A percentile compares a stretch with the other conserved stretches of the same genome.
phyloP scores from a whole-genome alignment of 805 yeast genomes.

The Myxozyma geophila region DNA sequence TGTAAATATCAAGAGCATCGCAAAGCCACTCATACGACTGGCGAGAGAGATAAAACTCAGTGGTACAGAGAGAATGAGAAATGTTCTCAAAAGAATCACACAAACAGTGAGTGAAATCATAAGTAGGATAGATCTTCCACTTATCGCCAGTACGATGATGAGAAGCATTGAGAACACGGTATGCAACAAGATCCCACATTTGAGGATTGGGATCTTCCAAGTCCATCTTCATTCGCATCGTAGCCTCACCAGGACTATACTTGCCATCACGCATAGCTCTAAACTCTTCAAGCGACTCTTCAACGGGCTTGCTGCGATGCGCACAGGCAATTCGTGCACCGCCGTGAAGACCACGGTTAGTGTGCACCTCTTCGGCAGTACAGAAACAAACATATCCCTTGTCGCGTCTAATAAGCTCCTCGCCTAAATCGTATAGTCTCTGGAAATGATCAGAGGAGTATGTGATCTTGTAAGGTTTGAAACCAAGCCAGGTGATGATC shows the following conservation, averaged over 20 bases:
- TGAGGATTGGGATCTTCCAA: slow-evolving; percentile 90
- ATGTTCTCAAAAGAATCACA: slow-evolving; percentile 97
- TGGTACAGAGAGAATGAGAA: slow-evolving; percentile 93
- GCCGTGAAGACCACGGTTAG: slow-evolving; percentile 88
- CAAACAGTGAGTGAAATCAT: slow-evolving; percentile 98
- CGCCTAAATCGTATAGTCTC: slow-evolving; percentile 84
- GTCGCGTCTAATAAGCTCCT: slow-evolving; percentile 68
- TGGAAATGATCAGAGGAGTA: slow-evolving; percentile 97
- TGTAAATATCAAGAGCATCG: slow-evolving; percentile 89
- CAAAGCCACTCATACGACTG: slow-evolving; percentile 99
- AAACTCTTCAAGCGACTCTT: slow-evolving; percentile 78
- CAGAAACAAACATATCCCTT: slow-evolving; percentile 93
- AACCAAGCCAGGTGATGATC: slow-evolving; percentile 94
- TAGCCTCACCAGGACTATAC: slow-evolving; percentile 89
- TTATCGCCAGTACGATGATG: slow-evolving; percentile 96
- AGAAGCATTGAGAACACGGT: slow-evolving; percentile 86
- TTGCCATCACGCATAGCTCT: slow-evolving; percentile 90
- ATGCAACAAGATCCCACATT: slow-evolving; percentile 99
- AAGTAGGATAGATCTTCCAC: slow-evolving; percentile 98
- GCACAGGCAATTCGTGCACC: slow-evolving; percentile 86
- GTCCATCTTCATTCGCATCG: slow-evolving; percentile 96
- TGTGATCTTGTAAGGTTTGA: slow-evolving; percentile 89
- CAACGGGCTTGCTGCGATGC: slow-evolving; percentile 71
- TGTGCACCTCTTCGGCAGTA: slow-evolving; percentile 86
- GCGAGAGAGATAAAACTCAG: slow-evolving; percentile 89